Conservation (phyloP, 495 filamentous ascomycete genomes). For the Talaromyces stipitatus region DNA sequence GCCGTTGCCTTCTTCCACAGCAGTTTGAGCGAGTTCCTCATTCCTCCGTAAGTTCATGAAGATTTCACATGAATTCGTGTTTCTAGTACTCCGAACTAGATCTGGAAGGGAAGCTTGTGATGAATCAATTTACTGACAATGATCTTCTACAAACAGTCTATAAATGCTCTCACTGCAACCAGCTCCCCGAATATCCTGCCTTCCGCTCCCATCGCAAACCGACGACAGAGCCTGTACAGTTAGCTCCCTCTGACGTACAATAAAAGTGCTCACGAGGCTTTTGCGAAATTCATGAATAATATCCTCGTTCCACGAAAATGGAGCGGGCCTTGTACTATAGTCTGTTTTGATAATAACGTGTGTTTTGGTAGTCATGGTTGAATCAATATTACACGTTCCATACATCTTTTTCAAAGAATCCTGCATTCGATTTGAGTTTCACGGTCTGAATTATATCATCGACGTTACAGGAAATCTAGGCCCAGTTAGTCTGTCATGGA, state of each 20-base stretch:
- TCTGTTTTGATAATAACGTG: neutral
- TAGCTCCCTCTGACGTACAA: neutral
- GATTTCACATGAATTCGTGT: neutral
- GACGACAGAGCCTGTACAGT: neutral
- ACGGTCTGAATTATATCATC: too few relatives aligned
- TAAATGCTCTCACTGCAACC: neutral
- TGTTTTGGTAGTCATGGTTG: neutral
- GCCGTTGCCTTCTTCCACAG: slow-evolving; percentile 68
- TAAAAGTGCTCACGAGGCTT: neutral
- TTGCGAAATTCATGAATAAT: neutral
- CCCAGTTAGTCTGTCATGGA: too few relatives aligned
- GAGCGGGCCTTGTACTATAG: neutral
- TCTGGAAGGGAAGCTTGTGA: neutral
- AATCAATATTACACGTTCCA: neutral
- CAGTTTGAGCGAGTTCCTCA: slow-evolving; percentile 65
- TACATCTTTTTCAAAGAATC: neutral
- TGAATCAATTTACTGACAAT: neutral
- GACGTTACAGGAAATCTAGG: too few relatives aligned
- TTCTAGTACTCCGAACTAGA: neutral
- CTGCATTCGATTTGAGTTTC: neutral
- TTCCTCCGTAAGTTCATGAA: slow-evolving; percentile 54
- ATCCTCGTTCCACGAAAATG: neutral
- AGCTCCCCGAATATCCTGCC: neutral
- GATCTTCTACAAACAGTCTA: neutral
- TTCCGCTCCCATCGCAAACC: neutral